Conservation (phyloP, 176 grass and related monocot species). For the Aechmea fasciata region DNA sequence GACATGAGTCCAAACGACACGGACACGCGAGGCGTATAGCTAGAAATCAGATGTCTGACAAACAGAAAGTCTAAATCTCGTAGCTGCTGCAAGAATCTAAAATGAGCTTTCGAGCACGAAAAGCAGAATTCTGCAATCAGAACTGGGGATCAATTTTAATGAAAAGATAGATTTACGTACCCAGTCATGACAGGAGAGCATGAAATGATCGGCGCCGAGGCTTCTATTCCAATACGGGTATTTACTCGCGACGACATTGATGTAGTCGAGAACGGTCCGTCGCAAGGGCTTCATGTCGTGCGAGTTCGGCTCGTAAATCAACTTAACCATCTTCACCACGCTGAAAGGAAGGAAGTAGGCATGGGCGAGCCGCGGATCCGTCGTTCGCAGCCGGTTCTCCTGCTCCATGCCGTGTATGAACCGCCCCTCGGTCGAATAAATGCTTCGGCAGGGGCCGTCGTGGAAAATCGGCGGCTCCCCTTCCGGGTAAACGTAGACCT, state of each 20-base stretch:
- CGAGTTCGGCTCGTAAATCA: conserved; percentile 40
- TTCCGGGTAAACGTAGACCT: conserved; percentile 78
- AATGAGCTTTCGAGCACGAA: too few species aligned
- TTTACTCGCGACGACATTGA: conserved; percentile 40
- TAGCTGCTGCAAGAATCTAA: too few species aligned
- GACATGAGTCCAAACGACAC: too few species aligned
- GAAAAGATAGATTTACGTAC: conserved; percentile 29
- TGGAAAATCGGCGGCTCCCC: conserved; percentile 95
- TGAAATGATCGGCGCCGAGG: conserved; percentile 74
- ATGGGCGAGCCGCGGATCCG: conserved; percentile 45
- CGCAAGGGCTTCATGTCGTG: conserved; percentile 50
- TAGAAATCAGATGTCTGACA: too few species aligned
- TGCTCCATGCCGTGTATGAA: conserved; percentile 77
- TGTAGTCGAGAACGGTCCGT: conserved; percentile 50
- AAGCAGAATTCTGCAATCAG: too few species aligned
- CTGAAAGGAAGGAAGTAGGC: conserved; percentile 86
- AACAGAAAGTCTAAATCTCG: too few species aligned
- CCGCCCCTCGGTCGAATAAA: conserved; percentile 83
- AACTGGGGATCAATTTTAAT: too few species aligned
- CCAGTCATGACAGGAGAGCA: conserved; percentile 97
- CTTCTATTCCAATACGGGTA: conserved; percentile 81
- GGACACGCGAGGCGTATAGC: too few species aligned
- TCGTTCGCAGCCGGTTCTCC: conserved; percentile 37
- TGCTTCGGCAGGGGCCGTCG: conserved; percentile 76
- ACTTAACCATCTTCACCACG: conserved; percentile 75